Conservation (phyloP, 2,329 filamentous ascomycete species). For the Fusarium goolgardi region DNA sequence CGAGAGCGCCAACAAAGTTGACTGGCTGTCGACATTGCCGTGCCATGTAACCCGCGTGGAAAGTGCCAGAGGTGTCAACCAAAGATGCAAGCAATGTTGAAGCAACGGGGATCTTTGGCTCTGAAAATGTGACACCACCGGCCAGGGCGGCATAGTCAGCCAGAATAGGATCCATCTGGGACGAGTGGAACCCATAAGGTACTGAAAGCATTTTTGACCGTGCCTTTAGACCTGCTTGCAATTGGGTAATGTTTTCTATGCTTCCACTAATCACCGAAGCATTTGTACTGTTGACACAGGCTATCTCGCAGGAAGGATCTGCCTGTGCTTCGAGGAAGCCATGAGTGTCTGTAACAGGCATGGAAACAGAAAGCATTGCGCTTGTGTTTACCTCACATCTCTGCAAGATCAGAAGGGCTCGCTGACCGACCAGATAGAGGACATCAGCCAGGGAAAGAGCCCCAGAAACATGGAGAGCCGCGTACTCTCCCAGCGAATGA, state of each 20-base stretch:
- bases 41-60: background rate
- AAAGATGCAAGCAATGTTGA: conserved; percentile 1
- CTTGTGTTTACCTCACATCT: conserved; percentile 22
- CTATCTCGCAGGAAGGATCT: background rate
- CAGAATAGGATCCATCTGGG: conserved; percentile 55
- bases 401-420: background rate
- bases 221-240: background rate
- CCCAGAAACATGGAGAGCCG: conserved; percentile 68
- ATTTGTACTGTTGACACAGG: background rate
- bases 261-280: conserved; percentile 16
- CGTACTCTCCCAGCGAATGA: conserved; percentile 54
- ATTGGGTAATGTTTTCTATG: conserved; percentile 5
- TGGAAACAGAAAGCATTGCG: background rate
- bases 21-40: background rate
- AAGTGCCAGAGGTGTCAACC: background rate
- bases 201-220: conserved; percentile 44
- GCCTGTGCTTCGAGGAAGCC: background rate
- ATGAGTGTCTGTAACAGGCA: background rate
- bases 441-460: conserved; percentile 71
- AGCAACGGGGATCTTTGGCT: conserved; percentile 6
- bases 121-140: background rate
- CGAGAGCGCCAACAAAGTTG: background rate
- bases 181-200: conserved; percentile 52
- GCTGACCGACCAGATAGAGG: conserved; percentile 69
- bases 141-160: conserved; percentile 56